A percentile compares a stretch with the other conserved stretches of the same genome.
phyloP scores from a whole-genome alignment of 1,139 yeast species.

The Komagataea norvegica region DNA sequence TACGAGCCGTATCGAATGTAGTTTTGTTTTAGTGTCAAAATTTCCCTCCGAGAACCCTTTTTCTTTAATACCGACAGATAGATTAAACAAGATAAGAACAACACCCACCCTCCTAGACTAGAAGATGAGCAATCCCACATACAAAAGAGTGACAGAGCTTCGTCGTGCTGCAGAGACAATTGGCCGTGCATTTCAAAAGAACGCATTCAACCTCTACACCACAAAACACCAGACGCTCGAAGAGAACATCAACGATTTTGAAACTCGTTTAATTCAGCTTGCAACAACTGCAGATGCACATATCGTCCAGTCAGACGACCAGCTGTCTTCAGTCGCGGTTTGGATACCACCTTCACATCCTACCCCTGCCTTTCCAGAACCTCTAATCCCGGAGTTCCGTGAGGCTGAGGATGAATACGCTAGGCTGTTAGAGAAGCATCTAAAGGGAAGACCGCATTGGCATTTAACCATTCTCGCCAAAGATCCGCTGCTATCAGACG shows the following conservation, averaged over 20 bases:
- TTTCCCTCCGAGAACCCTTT: too few species aligned
- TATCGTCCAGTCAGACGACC: conserved; percentile 6
- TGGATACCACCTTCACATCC: conserved; percentile 12
- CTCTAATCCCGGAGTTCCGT: conserved; percentile 11
- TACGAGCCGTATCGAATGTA: too few species aligned
- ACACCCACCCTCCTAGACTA: too few species aligned
- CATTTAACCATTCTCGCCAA: conserved; percentile 12
- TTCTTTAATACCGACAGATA: too few species aligned
- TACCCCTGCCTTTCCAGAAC: conserved; percentile 14
- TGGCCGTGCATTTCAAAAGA: conserved; percentile 20
- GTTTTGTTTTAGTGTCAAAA: too few species aligned
- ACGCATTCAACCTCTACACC: conserved; percentile 15
- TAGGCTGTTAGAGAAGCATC: conserved; percentile 4
- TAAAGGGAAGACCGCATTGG: conserved; percentile 8
- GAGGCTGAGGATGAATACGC: conserved; percentile 12
- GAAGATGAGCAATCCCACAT: too few species aligned
- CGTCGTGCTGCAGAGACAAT: conserved; percentile 13
- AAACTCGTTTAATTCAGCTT: conserved; percentile 14
- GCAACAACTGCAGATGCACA: conserved; percentile 3
- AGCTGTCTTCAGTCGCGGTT: conserved; percentile 6
- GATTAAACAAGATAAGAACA: too few species aligned
- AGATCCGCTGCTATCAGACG: conserved; percentile 7
- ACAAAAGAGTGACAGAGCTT: conserved; percentile 12
- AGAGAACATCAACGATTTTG: conserved; percentile 14
- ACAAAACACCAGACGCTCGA: conserved; percentile 13